Conservation (phyloP, 345 rosid species). For the Eutrema japonicum region DNA sequence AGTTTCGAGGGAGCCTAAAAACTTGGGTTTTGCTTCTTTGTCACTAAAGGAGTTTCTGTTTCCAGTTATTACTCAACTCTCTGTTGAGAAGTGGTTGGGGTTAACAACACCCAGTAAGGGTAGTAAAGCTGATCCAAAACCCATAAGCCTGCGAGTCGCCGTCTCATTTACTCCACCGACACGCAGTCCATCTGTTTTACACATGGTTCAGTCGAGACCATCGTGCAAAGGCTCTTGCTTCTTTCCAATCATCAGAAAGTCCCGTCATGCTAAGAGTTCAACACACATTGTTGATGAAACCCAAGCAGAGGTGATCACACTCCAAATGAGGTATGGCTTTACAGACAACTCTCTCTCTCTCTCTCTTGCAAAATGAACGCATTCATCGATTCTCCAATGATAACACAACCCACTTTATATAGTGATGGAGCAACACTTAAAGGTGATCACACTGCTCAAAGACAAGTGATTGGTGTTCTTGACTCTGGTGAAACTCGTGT, state of each 20-base stretch:
- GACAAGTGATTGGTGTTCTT: conserved; percentile 61
- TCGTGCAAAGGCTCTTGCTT: conserved; percentile 56
- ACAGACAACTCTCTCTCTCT: neutral
- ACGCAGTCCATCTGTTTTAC: conserved; percentile 56
- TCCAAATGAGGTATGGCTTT: conserved; percentile 75
- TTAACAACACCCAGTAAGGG: conserved; percentile 52
- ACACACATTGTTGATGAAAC: conserved; percentile 58
- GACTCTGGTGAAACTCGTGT: conserved; percentile 58
- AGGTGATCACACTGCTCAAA: conserved; percentile 40
- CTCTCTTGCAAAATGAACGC: neutral
- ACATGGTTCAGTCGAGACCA: conserved; percentile 55
- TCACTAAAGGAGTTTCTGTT: conserved; percentile 61
- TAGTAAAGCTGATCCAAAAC: conserved; percentile 47
- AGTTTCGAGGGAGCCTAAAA: conserved; percentile 50
- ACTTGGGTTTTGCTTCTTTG: conserved; percentile 63
- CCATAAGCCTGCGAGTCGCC: conserved; percentile 68
- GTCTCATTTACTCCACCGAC: conserved; percentile 72
- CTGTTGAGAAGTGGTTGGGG: conserved; percentile 81
- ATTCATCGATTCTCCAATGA: neutral
- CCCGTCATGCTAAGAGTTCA: conserved; percentile 51
- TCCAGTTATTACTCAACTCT: conserved; percentile 66
- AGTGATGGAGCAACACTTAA: conserved; percentile 44
- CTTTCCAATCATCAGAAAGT: conserved; percentile 56
- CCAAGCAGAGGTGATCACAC: conserved; percentile 65
- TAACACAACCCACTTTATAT: neutral